Evolutionary conservation across 495 filamentous ascomycete genomes (phyloP).

Genomic region (Aspergillus panamensis): DNA sequence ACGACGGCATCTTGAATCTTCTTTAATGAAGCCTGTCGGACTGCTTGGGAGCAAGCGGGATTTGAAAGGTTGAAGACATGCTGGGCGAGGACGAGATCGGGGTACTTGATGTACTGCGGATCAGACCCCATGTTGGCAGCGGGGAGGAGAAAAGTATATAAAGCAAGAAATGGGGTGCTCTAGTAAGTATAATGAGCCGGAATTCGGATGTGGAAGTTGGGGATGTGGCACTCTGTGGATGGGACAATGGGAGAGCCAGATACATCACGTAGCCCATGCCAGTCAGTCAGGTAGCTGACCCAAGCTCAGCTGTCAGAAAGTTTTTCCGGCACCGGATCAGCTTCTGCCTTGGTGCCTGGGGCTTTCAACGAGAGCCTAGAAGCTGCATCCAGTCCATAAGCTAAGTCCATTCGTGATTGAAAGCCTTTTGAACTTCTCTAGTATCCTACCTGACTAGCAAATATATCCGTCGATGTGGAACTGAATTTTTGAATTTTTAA

Average conservation of each 20-base stretch:
- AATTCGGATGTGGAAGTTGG: constrained; percentile 3
- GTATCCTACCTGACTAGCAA: too few relatives aligned
- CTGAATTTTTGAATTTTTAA: too few relatives aligned
- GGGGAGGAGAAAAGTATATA: constrained; percentile 10
- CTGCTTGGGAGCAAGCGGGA: constrained; percentile 63
- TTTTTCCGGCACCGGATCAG: constrained; percentile 32
- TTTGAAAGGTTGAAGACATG: constrained; percentile 97
- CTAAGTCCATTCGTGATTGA: background rate
- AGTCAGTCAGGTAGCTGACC: constrained; percentile 26
- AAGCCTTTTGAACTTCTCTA: background rate
- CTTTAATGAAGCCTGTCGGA: constrained; percentile 72
- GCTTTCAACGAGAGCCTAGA: background rate
- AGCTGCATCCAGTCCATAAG: background rate
- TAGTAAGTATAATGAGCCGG: background rate
- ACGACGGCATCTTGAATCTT: constrained; percentile 87
- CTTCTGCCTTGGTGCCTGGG: background rate
- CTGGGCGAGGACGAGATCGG: constrained; percentile 86
- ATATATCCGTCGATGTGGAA: too few relatives aligned
- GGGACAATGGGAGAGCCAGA: constrained; percentile 21
- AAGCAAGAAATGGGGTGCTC: background rate
- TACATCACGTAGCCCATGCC: constrained; percentile 32
- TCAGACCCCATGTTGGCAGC: constrained; percentile 81
- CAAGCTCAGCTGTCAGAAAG: constrained; percentile 44
- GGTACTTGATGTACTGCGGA: constrained; percentile 94
- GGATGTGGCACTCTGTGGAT: constrained; percentile 15